Evolutionary conservation across 2,329 filamentous ascomycete genomes (phyloP), one percentile per base, ranked within the genome.

Genomic region (Colletotrichum sp.): DNA sequence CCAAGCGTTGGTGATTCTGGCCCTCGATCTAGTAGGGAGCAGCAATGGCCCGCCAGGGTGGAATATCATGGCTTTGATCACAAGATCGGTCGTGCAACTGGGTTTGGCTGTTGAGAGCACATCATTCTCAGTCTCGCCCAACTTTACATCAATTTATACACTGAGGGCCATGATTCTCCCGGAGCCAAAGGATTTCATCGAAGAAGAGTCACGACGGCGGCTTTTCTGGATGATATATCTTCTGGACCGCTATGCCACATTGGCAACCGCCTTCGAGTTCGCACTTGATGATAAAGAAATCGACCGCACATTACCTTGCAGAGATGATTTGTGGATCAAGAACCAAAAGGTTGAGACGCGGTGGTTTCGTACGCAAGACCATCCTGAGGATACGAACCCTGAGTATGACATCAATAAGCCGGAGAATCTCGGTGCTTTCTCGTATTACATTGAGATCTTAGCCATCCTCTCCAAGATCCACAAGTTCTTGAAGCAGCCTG

Each of bases 151-250:
- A 1, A 98, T 98, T 62, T 98, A 97, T 82, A 98, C 96, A 0
- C 87, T 98, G 60, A 90, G 96, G 70, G 95, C 96, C 18, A 96
- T 96, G 87, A 93, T 96, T 4, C 87, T 98, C 0, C 94, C 95
- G 0, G 95, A 98, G 76, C 91, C 96, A 0, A 93, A 92, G 66
- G 94, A 95, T 76, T 98, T 96, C 84, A 94, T 98, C 71, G 96
- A 98, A 82, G 96, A 98, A 76, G 96, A 98, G 83, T 94, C 94
- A 56, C 89, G 96, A 32, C 90, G 96, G 32, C 89, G 96, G 30
- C 87, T 98, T 1, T 98, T 98, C 83, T 98, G 96, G 96, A 96
- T 97, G 93, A 93, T 98, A 13, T 98, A 98, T 81, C 86, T 98
- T 15, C 89, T 98, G 8, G 96, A 98, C 82, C 91, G 96, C 66